Percentiles rank a stretch among this genome's conserved stretches.
phyloP scores from a whole-genome alignment of 345 rosid genomes.

The Microcos paniculata region DNA sequence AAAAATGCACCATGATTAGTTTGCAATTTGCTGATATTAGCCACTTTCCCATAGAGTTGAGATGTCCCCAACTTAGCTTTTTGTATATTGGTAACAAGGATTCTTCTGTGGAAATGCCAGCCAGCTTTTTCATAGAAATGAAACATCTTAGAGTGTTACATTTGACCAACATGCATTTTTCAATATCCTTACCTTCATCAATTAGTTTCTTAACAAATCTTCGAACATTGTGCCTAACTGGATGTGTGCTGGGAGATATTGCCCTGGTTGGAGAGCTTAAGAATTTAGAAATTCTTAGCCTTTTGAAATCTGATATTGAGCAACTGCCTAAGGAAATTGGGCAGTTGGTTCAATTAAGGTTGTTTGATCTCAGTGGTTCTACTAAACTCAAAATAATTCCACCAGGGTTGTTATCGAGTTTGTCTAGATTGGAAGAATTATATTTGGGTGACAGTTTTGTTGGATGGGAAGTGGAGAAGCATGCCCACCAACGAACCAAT shows the following conservation, averaged over 20 bases:
- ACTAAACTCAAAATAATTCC: neutral
- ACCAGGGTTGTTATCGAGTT: neutral
- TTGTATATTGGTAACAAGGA: accelerated
- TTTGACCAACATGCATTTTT: neutral
- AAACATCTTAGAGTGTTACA: conserved; percentile 24
- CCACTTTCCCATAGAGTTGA: neutral
- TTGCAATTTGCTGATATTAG: neutral
- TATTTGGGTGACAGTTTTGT: neutral
- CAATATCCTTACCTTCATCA: conserved; percentile 7
- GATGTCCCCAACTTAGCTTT: conserved; percentile 18
- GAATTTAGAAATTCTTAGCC: conserved; percentile 18
- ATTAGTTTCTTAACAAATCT: neutral
- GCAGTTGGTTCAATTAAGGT: conserved; percentile 5
- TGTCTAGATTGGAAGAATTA: conserved; percentile 27
- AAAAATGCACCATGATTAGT: neutral
- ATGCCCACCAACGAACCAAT: neutral
- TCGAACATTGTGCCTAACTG: conserved; percentile 19
- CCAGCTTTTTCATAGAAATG: conserved; percentile 13
- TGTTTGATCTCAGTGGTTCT: conserved; percentile 14
- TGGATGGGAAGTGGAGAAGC: conserved; percentile 13
- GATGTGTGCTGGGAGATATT: conserved; percentile 2
- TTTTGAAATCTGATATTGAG: neutral
- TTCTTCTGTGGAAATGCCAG: neutral
- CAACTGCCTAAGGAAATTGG: conserved; percentile 24
- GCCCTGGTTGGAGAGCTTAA: neutral